Evolutionary conservation across 2,329 filamentous ascomycete genomes (phyloP), one percentile per base, ranked within the genome.

Genomic region (Nemania sp.): DNA sequence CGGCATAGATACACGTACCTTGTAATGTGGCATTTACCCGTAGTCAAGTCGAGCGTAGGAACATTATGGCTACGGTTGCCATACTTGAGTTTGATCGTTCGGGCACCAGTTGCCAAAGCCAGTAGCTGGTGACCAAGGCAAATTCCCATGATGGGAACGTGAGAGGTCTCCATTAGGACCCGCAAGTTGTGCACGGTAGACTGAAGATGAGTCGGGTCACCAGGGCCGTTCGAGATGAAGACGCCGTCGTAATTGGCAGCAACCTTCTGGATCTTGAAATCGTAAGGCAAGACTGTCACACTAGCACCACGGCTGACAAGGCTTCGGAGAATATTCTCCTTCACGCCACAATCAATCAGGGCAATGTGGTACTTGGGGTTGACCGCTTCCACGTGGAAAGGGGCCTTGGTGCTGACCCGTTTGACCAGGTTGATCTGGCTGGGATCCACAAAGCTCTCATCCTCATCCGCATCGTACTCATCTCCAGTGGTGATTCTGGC

Each of bases 1-100:
- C 13, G 34, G 34, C 7, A 35, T 35, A 35, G 13, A 35, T n/a
- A 13, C 13, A 39, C 35, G 15, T 39, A 39, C 35, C 34, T 35
- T 13, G 34, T 35, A 35, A 98, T 98, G 82, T 98, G 94, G 87
- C 95, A 98, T 77, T 94, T 92, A 59, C 95, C 94, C 39, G 94
- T 98, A 63, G 91, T 97, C 76, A 97, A 83, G 75, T 98, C 94
- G 60, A 98, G 82, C 62, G 93, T 92, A 9, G 95, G 95, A 71
- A 98, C 98, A 83, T 99, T 99, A 84, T 98, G 95, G 17, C 93
- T 95, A 69, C 95, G 90, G 85, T 99, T 99, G 73, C 95, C 95
- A 78, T 97, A 99, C 86, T 98, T 98, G 79, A 99, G 87, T 86
- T 98, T 98, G 80, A 96, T 89, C 64, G 95, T 98, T 71, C 87